Conservation (phyloP, 495 filamentous ascomycete genomes). For the Achaetomiella virescens region DNA sequence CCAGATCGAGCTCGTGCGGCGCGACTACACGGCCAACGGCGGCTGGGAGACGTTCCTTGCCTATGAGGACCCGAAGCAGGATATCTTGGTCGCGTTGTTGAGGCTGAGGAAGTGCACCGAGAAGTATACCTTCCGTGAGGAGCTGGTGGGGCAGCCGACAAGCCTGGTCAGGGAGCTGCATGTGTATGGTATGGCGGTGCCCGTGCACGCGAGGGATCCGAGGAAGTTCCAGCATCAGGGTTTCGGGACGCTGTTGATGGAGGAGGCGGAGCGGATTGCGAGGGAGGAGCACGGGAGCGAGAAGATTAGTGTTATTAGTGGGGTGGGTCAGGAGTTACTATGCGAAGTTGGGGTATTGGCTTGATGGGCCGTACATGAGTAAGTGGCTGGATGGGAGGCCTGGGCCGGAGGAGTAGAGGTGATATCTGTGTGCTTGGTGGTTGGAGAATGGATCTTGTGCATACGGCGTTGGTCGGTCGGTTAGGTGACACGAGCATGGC, state of each 20-base stretch:
- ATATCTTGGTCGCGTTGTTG: constrained; percentile 90
- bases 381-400: constrained; percentile 53
- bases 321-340: constrained; percentile 92
- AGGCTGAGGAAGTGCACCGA: constrained; percentile 83
- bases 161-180: constrained; percentile 92
- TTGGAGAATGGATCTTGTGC: background rate
- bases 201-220: constrained; percentile 86
- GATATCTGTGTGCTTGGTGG: too few relatives aligned
- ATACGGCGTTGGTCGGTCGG: background rate
- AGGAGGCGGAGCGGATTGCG: constrained; percentile 93
- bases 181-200: constrained; percentile 93
- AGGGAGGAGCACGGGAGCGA: constrained; percentile 84
- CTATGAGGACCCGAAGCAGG: constrained; percentile 97
- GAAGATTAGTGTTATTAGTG: constrained; percentile 94
- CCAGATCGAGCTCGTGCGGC: constrained; percentile 92
- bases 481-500: background rate
- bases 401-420: constrained; percentile 21
- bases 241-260: constrained; percentile 93
- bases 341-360: constrained; percentile 78
- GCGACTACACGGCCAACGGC: constrained; percentile 90
- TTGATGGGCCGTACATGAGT: constrained; percentile 89
- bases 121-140: constrained; percentile 83
- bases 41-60: constrained; percentile 98
- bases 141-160: constrained; percentile 78
- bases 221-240: constrained; percentile 98